Percentiles rank a stretch among this genome's conserved stretches.
These are phyloP conservation scores for Clarireedia paspali DNA, from an alignment of 2,329 filamentous ascomycete genomes.

Conservation along the genomic window DNA sequence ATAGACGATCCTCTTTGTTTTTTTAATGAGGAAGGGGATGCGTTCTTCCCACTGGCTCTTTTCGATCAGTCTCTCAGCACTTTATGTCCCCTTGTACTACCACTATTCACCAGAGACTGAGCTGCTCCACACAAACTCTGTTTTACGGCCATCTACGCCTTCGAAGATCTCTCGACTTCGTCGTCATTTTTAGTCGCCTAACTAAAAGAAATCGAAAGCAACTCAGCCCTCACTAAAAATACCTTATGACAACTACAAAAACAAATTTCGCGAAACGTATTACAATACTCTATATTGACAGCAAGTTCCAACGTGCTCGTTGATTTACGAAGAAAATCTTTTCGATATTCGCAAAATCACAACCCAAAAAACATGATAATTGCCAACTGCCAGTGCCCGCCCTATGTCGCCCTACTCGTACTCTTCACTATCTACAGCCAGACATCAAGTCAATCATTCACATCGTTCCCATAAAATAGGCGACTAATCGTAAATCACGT, in stretches of 20 bases:
- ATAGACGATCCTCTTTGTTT: slow-evolving; percentile 19
- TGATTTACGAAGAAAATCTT: slow-evolving; percentile 14
- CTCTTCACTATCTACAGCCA: slow-evolving; percentile 1
- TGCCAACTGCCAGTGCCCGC: slow-evolving; percentile 16
- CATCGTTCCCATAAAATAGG: slow-evolving; percentile 5
- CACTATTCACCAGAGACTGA: slow-evolving; percentile 30
- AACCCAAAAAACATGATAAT: slow-evolving; percentile 17
- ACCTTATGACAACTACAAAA: slow-evolving; percentile 23
- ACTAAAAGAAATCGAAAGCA: slow-evolving; percentile 25
- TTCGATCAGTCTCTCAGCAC: slow-evolving; percentile 29
- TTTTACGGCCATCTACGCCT: slow-evolving; percentile 24
- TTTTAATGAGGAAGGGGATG: slow-evolving; percentile 13
- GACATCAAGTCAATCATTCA: slow-evolving; percentile 6
- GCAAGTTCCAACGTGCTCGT: slow-evolving; percentile 26
- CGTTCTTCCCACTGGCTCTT: slow-evolving; percentile 27
- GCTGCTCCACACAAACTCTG: slow-evolving; percentile 22
- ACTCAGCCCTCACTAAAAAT: slow-evolving; percentile 23
- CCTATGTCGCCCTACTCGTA: slow-evolving; percentile 8
- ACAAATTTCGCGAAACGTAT: slow-evolving; percentile 8
- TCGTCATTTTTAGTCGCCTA: slow-evolving; percentile 29
- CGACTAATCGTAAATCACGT: slow-evolving; percentile 12
- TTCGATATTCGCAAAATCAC: slow-evolving; percentile 5
- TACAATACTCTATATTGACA: slow-evolving; percentile 19
- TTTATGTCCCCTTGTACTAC: slow-evolving; percentile 31
- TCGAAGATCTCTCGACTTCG: slow-evolving; percentile 27